Base-by-base conservation (phyloP, 192 early-diverging fungal genomes). In the Blastocladiella britannica region DNA sequence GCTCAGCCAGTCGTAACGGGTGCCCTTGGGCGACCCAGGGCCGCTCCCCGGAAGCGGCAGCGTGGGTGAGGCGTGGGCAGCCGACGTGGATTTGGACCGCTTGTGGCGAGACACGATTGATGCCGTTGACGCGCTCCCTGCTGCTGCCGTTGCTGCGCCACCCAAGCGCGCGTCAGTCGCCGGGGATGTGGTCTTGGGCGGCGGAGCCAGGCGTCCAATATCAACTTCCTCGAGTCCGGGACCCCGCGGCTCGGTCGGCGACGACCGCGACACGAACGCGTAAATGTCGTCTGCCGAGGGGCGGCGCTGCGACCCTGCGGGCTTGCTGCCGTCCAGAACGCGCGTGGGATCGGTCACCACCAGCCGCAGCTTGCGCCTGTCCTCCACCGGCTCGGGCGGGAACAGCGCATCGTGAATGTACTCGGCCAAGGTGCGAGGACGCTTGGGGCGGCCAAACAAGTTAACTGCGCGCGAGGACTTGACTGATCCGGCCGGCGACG, bases 371-470 rank as follows among this genome's bases (percentile, higher is more conserved):
- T 47, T 47, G 37, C 37, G 37, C 37, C 15, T 1, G 15, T 9
- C 37, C 15, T 47, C n/a, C n/a, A n/a, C n/a, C n/a, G n/a, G n/a
- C n/a, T n/a, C 23, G 3, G 25, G 15, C 18, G 25, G 53, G 25
- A 25, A 54, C 15, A 54, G 5, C 4, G 56, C 7, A 55, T 57
- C 26, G 25, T 26, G 25, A 29, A 22, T 25, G 51, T 47, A 20
- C 60, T 53, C 27, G 52, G 43, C 7, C 54, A 62, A 28, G 54
- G 54, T 27, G n/a, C n/a, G n/a, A n/a, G n/a, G n/a, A n/a, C n/a
- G n/a, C n/a, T n/a, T n/a, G n/a, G n/a, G n/a, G n/a, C n/a, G n/a
- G n/a, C n/a, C n/a, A n/a, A n/a, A n/a, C n/a, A n/a, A n/a, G n/a
- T n/a, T n/a, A n/a, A n/a, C n/a, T n/a, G n/a, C n/a, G n/a, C n/a